Conservation (phyloP, 2,329 filamentous ascomycete species). For the Aspergillus alliaceus region DNA sequence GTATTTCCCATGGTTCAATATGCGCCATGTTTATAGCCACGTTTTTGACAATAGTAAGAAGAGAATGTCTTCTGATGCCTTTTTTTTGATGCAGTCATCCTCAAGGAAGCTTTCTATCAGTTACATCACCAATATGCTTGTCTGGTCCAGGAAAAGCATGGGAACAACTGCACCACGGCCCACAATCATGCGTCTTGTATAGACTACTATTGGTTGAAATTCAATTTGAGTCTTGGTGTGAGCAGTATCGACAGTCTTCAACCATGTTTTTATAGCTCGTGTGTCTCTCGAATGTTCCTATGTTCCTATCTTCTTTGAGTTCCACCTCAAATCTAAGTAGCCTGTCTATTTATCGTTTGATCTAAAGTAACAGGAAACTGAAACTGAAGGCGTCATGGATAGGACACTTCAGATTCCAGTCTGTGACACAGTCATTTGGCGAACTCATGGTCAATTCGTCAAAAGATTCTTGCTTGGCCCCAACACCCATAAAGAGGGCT, state of each 20-base stretch:
- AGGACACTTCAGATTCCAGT: neutral
- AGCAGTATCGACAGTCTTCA: too few relatives aligned
- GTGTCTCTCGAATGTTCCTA: neutral
- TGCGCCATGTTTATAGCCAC: neutral
- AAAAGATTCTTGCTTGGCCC: neutral
- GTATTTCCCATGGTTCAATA: neutral
- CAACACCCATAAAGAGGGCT: neutral
- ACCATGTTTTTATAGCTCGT: neutral
- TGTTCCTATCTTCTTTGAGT: too few relatives aligned
- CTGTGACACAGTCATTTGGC: neutral
- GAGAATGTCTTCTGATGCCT: neutral
- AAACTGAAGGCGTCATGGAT: too few relatives aligned
- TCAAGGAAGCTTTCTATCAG: neutral
- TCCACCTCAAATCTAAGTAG: too few relatives aligned
- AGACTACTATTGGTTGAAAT: neutral
- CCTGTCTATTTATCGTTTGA: too few relatives aligned
- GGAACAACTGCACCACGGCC: neutral
- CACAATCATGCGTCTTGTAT: neutral
- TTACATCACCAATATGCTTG: neutral
- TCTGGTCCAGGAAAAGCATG: neutral
- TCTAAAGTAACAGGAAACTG: too few relatives aligned
- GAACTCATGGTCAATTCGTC: neutral
- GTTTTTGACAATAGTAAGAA: neutral
- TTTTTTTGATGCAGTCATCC: neutral
- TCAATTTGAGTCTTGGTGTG: too few relatives aligned